Evolutionary conservation across 345 rosid species (phyloP).

Genomic region (Citrus mangshanensis): DNA sequence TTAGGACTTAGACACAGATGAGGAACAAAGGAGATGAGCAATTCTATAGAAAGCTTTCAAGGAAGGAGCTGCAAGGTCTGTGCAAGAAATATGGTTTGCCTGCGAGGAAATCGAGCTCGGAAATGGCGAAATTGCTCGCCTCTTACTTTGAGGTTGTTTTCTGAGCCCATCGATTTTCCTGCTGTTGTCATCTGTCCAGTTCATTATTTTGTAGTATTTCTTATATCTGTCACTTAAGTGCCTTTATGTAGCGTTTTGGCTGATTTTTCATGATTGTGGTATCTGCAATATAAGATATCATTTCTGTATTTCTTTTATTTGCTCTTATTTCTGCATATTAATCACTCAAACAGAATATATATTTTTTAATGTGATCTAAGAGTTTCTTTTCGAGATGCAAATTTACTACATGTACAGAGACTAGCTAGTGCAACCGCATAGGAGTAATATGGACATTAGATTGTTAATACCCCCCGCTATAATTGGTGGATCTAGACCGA

Average conservation of each 20-base stretch:
- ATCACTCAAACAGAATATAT: neutral
- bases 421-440: neutral
- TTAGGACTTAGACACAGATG: conserved; percentile 35
- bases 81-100: conserved; percentile 74
- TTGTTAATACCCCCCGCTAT: neutral
- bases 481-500: neutral
- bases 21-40: conserved; percentile 39
- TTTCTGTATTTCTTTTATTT: neutral
- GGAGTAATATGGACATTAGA: neutral
- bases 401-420: neutral
- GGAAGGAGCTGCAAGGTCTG: conserved; percentile 74
- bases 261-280: neutral
- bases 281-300: neutral
- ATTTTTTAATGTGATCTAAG: neutral
- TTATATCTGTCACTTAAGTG: too few species aligned
- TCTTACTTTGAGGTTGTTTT: conserved; percentile 45
- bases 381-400: neutral
- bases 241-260: neutral
- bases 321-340: neutral
- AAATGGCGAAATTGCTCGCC: conserved; percentile 58
- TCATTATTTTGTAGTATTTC: neutral
- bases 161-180: neutral
- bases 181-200: neutral
- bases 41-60: conserved; percentile 41
- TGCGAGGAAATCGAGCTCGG: conserved; percentile 59